Evolutionary conservation across 495 filamentous ascomycete species (phyloP), one percentile per base, ranked within the genome.

Genomic region (Penicillium canescens): DNA sequence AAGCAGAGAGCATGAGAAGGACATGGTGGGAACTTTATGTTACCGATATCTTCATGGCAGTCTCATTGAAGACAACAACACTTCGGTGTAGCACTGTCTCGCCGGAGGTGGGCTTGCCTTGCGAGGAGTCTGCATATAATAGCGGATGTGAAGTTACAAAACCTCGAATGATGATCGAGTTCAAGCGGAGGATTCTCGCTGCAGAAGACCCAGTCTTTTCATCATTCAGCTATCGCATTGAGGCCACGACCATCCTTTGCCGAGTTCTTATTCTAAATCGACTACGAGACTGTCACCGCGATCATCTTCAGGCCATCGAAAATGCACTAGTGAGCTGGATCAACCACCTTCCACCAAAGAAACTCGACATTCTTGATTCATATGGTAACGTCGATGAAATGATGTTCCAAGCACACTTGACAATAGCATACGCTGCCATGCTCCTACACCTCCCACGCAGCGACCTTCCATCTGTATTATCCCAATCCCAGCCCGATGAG

Each of bases 311-410:
- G 55, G 72, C 74, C 8, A 71, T 73, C 5, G 71, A 73, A 34
- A 77, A 77, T 56, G 72, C 74, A 12, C 65, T 77, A 7, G 68
- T 73, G 23, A 75, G 74, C 60, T 77, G 74, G 74, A 60, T 67
- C 36, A 74, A 77, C 54, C 72, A 75, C 47, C 53, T 77, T 6
- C 74, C 74, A 0, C 47, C 68, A 9, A 66, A 62, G 40, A 77
- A 77, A 39, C 51, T 70, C 20, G 73, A 75, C 38, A 69, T 77
- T 35, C 68, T 77, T n/a, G 72, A 77, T 50, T 62, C 62, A 16
- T 75, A 75, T 42, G 74, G 74, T 6, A 71, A 68, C 36, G 68
- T 77, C 13, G 74, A 77, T 37, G 74, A 77, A 47, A 77, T 77
- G 68, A 63, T 77, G 54, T 75, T 77, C 38, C 73, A 76, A 42